Conservation (phyloP, 2,329 filamentous ascomycete genomes). For the Fusarium domesticum region DNA sequence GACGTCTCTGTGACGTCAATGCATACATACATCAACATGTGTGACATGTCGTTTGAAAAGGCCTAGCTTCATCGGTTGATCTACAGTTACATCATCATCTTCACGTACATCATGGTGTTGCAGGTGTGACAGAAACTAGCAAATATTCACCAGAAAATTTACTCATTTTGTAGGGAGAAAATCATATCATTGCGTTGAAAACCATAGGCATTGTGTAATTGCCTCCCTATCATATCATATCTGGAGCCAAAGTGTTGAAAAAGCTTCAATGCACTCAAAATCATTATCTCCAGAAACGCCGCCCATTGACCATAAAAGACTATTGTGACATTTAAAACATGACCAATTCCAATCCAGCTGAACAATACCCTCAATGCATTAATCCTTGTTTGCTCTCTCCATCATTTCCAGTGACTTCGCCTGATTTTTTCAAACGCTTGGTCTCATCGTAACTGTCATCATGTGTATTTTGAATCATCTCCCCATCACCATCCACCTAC, state of each 20-base stretch:
- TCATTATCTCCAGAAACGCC: constrained; percentile 8
- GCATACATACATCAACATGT: too few species aligned
- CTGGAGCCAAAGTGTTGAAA: constrained; percentile 4
- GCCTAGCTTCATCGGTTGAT: too few species aligned
- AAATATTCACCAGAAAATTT: too few species aligned
- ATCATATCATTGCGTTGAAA: background rate
- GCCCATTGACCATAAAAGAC: constrained; percentile 11
- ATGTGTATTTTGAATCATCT: background rate
- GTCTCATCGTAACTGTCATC: background rate
- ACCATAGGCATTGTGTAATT: background rate
- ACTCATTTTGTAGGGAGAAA: too few species aligned
- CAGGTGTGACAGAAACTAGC: too few species aligned
- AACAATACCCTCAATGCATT: background rate
- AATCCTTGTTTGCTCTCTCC: background rate
- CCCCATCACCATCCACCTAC: constrained; percentile 31
- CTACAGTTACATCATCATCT: too few species aligned
- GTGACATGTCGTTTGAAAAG: too few species aligned
- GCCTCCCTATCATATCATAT: constrained; percentile 1
- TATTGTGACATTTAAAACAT: constrained; percentile 16
- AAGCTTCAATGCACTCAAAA: constrained; percentile 1
- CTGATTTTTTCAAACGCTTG: background rate
- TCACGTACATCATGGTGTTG: constrained; percentile 19
- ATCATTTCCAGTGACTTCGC: background rate
- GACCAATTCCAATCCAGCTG: background rate
- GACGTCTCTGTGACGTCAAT: too few species aligned